Evolutionary conservation across 2,329 filamentous ascomycete genomes (phyloP).

Genomic region (Dactylella cylindrospora): DNA sequence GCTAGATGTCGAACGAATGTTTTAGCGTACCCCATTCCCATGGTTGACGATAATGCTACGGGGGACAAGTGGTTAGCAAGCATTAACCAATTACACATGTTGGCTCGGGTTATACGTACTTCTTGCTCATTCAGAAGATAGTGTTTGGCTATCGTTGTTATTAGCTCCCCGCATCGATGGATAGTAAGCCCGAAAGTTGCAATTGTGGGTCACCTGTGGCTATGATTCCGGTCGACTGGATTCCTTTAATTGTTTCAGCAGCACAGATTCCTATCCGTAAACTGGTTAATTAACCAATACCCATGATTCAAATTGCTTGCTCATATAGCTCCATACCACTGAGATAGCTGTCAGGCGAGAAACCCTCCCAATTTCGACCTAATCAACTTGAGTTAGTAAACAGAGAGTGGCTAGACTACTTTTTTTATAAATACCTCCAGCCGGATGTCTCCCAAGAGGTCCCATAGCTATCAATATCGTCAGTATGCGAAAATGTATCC

Average conservation of each 20-base stretch:
- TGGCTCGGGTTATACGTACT: background rate
- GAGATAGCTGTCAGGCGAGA: conserved; percentile 19
- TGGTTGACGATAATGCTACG: conserved; percentile 21
- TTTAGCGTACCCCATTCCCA: conserved; percentile 23
- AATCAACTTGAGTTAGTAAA: background rate
- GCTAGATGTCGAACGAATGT: too few relatives aligned
- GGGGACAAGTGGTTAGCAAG: background rate
- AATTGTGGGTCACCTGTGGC: conserved; percentile 10
- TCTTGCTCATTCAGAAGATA: conserved; percentile 28
- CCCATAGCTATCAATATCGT: conserved; percentile 12
- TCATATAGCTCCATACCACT: background rate
- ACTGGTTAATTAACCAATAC: background rate
- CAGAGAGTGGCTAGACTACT: too few relatives aligned
- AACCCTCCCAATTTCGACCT: conserved; percentile 26
- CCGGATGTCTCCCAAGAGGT: conserved; percentile 10
- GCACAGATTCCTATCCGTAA: conserved; percentile 13
- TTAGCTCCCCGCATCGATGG: too few relatives aligned
- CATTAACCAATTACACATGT: too few relatives aligned
- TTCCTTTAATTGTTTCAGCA: conserved; percentile 22
- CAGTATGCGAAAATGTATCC: background rate
- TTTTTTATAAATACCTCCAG: background rate
- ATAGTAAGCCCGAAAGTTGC: too few relatives aligned
- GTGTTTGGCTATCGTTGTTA: conserved; percentile 9
- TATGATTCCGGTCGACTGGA: conserved; percentile 19
- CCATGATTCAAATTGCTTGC: too few relatives aligned